A percentile compares a stretch with the other conserved stretches of the same genome.
Conservation (phyloP, 106 monocot genomes). For the Chionographis japonica region DNA sequence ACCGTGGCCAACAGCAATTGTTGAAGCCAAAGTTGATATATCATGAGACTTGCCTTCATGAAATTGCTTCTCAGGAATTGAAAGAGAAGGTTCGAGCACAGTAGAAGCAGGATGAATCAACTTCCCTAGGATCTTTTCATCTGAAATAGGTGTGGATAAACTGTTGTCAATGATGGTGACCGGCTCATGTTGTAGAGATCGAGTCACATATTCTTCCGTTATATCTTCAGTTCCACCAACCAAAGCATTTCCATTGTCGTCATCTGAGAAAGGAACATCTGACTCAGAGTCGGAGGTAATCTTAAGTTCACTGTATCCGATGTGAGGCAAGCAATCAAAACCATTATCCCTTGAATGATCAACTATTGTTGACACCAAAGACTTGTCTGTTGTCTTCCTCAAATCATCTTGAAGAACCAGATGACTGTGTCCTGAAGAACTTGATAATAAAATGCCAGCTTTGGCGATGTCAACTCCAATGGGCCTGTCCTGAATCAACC, state of each 20-base stretch:
- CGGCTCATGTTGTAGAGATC: conserved; percentile 12
- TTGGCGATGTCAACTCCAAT: conserved; percentile 17
- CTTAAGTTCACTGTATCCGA: conserved; percentile 45
- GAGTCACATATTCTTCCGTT: conserved; percentile 5
- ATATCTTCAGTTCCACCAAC: conserved; percentile 1
- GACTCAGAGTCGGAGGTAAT: conserved; percentile 47
- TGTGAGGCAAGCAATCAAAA: conserved; percentile 27
- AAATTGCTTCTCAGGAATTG: conserved; percentile 9
- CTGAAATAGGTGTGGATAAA: conserved; percentile 2
- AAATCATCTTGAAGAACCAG: conserved; percentile 1
- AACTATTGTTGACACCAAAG: not conserved
- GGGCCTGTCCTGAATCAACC: conserved; percentile 20
- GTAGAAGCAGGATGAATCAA: conserved; percentile 19
- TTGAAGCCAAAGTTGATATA: conserved; percentile 1
- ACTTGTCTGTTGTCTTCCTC: conserved; percentile 5
- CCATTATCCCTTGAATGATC: conserved; percentile 13
- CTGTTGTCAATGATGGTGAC: not conserved
- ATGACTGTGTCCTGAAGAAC: not conserved
- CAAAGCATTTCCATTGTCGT: conserved; percentile 14
- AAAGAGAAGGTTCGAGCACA: conserved; percentile 2
- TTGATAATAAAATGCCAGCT: not conserved
- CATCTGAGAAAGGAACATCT: conserved; percentile 29
- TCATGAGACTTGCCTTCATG: conserved; percentile 5
- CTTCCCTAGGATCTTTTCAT: conserved; percentile 10
- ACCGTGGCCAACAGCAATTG: conserved; percentile 15